Base-by-base conservation (phyloP, 108 stramenopile genomes). In the Nitzschia sp. region DNA sequence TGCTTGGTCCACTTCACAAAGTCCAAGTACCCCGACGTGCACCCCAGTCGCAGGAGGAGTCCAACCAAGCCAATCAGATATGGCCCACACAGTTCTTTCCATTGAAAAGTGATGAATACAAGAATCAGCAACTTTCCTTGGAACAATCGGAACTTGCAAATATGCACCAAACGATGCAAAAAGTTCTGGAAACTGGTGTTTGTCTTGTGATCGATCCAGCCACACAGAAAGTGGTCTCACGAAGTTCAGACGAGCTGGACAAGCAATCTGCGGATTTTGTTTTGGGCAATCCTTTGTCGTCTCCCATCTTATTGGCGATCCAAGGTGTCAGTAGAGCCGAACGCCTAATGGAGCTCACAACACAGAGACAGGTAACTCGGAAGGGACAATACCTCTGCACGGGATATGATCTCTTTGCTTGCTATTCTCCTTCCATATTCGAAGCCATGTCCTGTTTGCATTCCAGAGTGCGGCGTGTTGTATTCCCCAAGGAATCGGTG, bases 381-480 rank as follows among this genome's bases (percentile, higher is more conserved):
- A 63, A 51, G 25, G 61, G 72, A 21, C 79, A 86, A 66, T 92
- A 92, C 68, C 75, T 92, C 20, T 92, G 91, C 57, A 92, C 88
- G 10, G 86, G 86, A 2, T 88, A 82, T 44, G 88, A 89, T 46
- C 57, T 92, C 19, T 92, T 83, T 57, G 51, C 77, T 3, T 80
- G 71, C 24, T 81, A 78, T 51, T 87, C 88, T 54, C 88, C 91
- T 34, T 74, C 70, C 29, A 63, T 87, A 5, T 92, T 85, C 58
- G 91, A 92, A 69, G 84, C 86, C 14, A 92, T 92, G 91, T 77
- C 86, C 3, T 65, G 85, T 21, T 77, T 92, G 21, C 91, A 92
- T 72, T 82, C 83, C 39, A 75, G 91, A 55, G 60, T 92, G 7
- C 58, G 88, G 43, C 81, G 83, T 11, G 74, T 89, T 6, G 63